These are phyloP conservation scores for Malania oleifera DNA, from an alignment of 164 flowering plant genomes.

Conservation along the genomic window DNA sequence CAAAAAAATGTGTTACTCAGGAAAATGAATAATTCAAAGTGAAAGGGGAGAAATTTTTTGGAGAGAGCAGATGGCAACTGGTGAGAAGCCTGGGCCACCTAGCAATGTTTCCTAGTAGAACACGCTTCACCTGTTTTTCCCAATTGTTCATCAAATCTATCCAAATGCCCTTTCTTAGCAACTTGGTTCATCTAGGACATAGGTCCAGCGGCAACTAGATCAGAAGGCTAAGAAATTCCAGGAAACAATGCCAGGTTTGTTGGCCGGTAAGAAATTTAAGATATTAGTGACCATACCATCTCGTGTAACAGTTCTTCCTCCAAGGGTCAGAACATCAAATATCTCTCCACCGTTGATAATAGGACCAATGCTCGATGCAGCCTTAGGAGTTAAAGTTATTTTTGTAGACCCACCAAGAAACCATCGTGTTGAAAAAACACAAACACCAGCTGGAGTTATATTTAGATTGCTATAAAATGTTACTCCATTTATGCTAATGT, in stretches of 20 bases:
- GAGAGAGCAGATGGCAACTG: background rate
- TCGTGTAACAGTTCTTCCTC: constrained; percentile 65
- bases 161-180: background rate
- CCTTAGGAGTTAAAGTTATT: constrained; percentile 50
- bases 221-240: too few relatives aligned
- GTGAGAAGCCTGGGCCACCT: background rate
- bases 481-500: constrained; percentile 48
- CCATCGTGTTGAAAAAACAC: constrained; percentile 71
- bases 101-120: constrained; percentile 6
- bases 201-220: background rate
- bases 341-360: constrained; percentile 84
- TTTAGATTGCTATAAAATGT: constrained; percentile 42
- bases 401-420: constrained; percentile 68
- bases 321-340: constrained; percentile 49
- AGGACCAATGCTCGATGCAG: constrained; percentile 52
- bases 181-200: background rate
- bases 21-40: background rate
- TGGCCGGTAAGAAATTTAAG: background rate
- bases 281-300: constrained; percentile 52
- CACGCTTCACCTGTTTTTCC: background rate
- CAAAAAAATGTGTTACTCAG: background rate
- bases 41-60: background rate
- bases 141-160: background rate
- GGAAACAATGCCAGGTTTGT: background rate
- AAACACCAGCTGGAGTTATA: constrained; percentile 49